Evolutionary conservation across 371 early-diverging fungal genomes (phyloP).

Genomic region (Mucor circinelloides): DNA sequence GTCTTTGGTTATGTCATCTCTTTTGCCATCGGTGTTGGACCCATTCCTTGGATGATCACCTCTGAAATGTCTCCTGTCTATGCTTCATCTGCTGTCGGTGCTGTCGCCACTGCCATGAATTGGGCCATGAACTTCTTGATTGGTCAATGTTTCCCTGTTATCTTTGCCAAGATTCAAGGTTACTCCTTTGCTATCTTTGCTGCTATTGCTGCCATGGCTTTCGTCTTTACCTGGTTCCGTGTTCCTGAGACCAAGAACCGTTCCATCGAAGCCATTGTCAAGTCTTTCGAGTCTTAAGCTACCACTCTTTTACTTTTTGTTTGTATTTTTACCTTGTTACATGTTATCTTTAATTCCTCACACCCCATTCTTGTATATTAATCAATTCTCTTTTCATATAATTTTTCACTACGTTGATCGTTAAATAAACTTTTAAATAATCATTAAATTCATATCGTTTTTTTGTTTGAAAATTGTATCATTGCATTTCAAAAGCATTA

Average conservation of each 20-base stretch:
- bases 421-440: not conserved
- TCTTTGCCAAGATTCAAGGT: constrained; percentile 20
- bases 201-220: constrained; percentile 27
- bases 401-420: not conserved
- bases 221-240: constrained; percentile 40
- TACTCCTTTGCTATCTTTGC: constrained; percentile 30
- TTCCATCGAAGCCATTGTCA: constrained; percentile 61
- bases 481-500: no score
- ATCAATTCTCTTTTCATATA: not conserved
- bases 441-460: no score
- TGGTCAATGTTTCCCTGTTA: constrained; percentile 24
- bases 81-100: constrained; percentile 56
- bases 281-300: not conserved
- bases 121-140: constrained; percentile 50
- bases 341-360: not conserved
- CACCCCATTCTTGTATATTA: not conserved
- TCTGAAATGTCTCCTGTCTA: constrained; percentile 74
- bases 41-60: constrained; percentile 80
- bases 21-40: constrained; percentile 85
- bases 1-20: constrained; percentile 77
- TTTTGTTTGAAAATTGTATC: no score
- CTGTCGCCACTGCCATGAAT: constrained; percentile 62
- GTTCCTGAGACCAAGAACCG: constrained; percentile 83
- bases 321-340: not conserved
- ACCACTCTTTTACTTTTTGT: not conserved